These are phyloP conservation scores for Spizellomyces sp. DNA, from an alignment of 192 early-diverging fungal species.

Conservation along the genomic window DNA sequence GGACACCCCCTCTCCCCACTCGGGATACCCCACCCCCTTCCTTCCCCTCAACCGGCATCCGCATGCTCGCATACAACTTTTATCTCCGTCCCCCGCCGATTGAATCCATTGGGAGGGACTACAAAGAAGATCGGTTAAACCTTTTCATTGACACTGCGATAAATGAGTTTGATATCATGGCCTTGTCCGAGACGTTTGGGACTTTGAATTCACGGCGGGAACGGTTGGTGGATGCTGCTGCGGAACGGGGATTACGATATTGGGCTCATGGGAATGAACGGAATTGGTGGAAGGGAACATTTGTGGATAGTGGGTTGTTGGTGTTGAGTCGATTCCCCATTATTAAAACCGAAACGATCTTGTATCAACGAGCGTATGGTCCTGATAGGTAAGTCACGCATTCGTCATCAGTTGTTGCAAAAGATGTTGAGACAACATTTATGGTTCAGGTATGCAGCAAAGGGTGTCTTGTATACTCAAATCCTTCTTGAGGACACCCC, in stretches of 20 bases:
- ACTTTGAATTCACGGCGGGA: constrained; percentile 15
- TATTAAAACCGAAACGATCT: not conserved
- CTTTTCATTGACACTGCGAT: constrained; percentile 10
- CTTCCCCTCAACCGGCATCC: constrained; percentile 12
- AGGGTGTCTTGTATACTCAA: constrained; percentile 20
- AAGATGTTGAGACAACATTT: not conserved
- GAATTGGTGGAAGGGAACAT: constrained; percentile 28
- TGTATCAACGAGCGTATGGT: constrained; percentile 12
- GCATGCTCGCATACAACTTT: constrained; percentile 34
- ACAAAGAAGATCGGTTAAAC: constrained; percentile 24
- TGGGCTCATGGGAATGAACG: constrained; percentile 28
- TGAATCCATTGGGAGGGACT: constrained; percentile 15
- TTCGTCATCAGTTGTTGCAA: not conserved
- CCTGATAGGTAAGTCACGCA: constrained; percentile 7
- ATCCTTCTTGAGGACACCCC: not conserved
- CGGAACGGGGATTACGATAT: constrained; percentile 6
- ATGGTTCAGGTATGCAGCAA: constrained; percentile 3
- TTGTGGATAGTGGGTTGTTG: constrained; percentile 29
- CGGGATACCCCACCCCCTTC: not conserved
- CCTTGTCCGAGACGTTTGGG: constrained; percentile 30
- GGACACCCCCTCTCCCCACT: not conserved
- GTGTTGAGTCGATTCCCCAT: constrained; percentile 29
- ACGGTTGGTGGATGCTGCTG: constrained; percentile 20
- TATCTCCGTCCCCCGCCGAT: constrained; percentile 33
- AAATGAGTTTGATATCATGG: constrained; percentile 25